phyloP scores from a whole-genome alignment of 495 filamentous ascomycete genomes.

The Hypoxylon subgilvum region DNA sequence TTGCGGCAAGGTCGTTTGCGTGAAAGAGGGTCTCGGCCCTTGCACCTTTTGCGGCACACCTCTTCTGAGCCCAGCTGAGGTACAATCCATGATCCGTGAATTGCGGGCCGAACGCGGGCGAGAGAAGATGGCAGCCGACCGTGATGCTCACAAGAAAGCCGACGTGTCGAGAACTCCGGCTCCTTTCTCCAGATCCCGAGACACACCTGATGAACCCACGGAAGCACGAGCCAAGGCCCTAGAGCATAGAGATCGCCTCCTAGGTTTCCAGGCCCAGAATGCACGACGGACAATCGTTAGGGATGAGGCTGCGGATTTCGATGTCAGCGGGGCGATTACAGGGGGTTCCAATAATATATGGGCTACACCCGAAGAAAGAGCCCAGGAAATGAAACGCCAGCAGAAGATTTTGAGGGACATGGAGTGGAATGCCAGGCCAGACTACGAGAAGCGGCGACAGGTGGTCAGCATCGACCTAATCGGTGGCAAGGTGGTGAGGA shows the following conservation, averaged over 20 bases:
- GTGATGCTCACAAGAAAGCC: slow-evolving; percentile 66
- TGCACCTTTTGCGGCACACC: slow-evolving; percentile 88
- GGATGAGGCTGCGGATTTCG: slow-evolving; percentile 94
- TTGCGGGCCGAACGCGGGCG: slow-evolving; percentile 84
- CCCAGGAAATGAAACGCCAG: slow-evolving; percentile 85
- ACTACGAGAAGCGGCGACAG: slow-evolving; percentile 89
- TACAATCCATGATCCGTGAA: slow-evolving; percentile 83
- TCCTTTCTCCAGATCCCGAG: slow-evolving; percentile 56
- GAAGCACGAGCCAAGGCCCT: slow-evolving; percentile 63
- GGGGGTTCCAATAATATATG: slow-evolving; percentile 70
- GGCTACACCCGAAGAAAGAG: slow-evolving; percentile 86
- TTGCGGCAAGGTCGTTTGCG: slow-evolving; percentile 96
- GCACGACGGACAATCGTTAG: slow-evolving; percentile 84
- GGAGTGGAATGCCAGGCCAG: slow-evolving; percentile 87
- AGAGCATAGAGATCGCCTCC: slow-evolving; percentile 81
- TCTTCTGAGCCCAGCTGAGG: slow-evolving; percentile 71
- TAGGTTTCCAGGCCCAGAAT: slow-evolving; percentile 86
- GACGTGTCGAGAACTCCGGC: slow-evolving; percentile 62
- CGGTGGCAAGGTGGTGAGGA: slow-evolving; percentile 75
- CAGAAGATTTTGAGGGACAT: slow-evolving; percentile 85
- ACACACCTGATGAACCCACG: slow-evolving; percentile 43
- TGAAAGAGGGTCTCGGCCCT: slow-evolving; percentile 90
- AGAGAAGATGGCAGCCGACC: slow-evolving; percentile 82
- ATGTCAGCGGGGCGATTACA: slow-evolving; percentile 63
- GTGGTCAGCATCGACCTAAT: slow-evolving; percentile 86